phyloP scores from a whole-genome alignment of 2,329 filamentous ascomycete species.

The Alternaria sp. region DNA sequence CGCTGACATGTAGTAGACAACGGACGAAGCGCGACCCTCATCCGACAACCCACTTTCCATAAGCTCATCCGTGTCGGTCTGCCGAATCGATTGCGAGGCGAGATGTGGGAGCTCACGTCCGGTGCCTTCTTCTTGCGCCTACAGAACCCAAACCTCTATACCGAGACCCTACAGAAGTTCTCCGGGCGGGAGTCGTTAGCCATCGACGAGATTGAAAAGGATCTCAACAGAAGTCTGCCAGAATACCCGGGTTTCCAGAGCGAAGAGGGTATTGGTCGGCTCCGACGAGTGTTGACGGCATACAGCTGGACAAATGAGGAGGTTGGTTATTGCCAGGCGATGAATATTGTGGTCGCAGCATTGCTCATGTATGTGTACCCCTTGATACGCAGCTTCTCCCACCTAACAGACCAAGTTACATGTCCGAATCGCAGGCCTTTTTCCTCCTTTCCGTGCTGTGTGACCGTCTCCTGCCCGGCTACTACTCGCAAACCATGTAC shows the following conservation, averaged over 20 bases:
- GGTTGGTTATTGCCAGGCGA: conserved; percentile 98
- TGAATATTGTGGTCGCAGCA: conserved; percentile 99
- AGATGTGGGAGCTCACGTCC: conserved; percentile 95
- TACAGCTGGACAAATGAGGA: conserved; percentile 98
- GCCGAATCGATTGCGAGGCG: conserved; percentile 89
- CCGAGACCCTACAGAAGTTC: conserved; percentile 84
- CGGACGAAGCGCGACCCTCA: conserved; percentile 87
- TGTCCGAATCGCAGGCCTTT: conserved; percentile 95
- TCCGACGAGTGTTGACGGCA: conserved; percentile 90
- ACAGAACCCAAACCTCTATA: conserved; percentile 83
- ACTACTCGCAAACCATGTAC: conserved; percentile 99
- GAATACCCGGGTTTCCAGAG: conserved; percentile 98
- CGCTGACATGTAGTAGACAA: conserved; percentile 68
- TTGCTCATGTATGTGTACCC: conserved; percentile 75
- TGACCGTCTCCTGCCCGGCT: conserved; percentile 91
- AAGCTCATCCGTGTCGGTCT: conserved; percentile 95
- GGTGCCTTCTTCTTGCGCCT: conserved; percentile 89
- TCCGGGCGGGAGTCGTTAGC: conserved; percentile 89
- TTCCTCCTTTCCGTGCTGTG: conserved; percentile 91
- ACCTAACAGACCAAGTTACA: conserved; percentile 69
- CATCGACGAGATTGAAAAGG: conserved; percentile 99
- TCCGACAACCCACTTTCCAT: conserved; percentile 96
- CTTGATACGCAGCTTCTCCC: conserved; percentile 8
- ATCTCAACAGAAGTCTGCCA: conserved; percentile 92
- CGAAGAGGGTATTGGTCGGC: conserved; percentile 89